Conservation (phyloP, 208 protist species). For the Porcisia deanei region DNA sequence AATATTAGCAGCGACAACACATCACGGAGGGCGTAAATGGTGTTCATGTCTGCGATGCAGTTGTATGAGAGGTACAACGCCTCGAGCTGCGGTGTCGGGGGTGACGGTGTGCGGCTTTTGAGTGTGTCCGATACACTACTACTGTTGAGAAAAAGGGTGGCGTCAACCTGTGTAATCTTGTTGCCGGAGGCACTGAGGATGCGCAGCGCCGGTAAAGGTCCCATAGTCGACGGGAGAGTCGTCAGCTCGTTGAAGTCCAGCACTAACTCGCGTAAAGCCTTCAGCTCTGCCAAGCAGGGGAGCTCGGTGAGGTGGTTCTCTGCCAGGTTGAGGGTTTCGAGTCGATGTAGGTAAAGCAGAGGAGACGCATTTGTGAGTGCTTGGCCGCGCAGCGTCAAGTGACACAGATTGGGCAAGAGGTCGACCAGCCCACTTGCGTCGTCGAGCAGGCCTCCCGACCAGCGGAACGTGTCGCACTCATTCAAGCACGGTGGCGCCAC, state of each 20-base stretch:
- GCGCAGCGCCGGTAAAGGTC: constrained; percentile 48
- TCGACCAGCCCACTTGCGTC: constrained; percentile 12
- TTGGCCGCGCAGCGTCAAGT: constrained; percentile 59
- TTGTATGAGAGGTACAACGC: constrained; percentile 92
- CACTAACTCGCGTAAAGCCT: constrained; percentile 47
- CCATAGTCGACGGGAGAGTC: constrained; percentile 35
- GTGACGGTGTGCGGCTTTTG: not conserved
- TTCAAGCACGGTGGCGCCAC: not conserved
- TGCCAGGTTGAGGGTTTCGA: constrained; percentile 66
- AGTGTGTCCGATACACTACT: not conserved
- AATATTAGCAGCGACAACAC: constrained; percentile 89
- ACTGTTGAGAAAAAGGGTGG: constrained; percentile 36
- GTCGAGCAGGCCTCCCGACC: constrained; percentile 36
- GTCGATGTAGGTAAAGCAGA: constrained; percentile 45
- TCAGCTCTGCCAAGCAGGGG: constrained; percentile 42
- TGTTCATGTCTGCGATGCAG: constrained; percentile 56
- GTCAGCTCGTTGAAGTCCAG: constrained; percentile 80
- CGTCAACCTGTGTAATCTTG: constrained; percentile 57
- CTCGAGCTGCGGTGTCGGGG: constrained; percentile 36
- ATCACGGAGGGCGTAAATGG: constrained; percentile 74
- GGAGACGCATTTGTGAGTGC: constrained; percentile 52
- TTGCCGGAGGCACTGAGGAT: constrained; percentile 91
- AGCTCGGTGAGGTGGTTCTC: constrained; percentile 65
- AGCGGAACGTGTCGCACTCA: constrained; percentile 29
- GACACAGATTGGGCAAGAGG: constrained; percentile 33